A percentile compares a stretch with the other conserved stretches of the same genome.
Conservation (phyloP, 2,329 filamentous ascomycete species). For the Phaeosphaeria sp. region DNA sequence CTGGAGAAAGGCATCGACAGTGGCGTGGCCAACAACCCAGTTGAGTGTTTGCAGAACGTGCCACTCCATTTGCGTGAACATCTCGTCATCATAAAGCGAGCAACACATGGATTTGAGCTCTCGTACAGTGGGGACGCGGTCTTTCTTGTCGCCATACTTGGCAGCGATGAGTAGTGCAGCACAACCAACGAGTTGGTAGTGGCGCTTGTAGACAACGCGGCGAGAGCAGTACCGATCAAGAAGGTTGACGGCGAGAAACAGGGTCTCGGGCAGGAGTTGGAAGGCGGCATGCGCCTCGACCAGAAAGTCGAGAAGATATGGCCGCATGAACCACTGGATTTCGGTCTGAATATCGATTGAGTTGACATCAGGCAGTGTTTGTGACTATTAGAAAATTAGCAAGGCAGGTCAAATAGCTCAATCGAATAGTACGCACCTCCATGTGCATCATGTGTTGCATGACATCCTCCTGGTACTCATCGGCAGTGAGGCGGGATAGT, state of each 20-base stretch:
- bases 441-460: conserved; percentile 93
- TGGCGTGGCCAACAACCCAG: conserved; percentile 95
- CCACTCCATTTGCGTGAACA: conserved; percentile 99
- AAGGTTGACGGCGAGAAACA: conserved; percentile 95
- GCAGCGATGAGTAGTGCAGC: conserved; percentile 94
- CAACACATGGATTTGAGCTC: conserved; percentile 99
- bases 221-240: conserved; percentile 98
- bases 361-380: conserved; percentile 93
- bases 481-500: conserved; percentile 80
- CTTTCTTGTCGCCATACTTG: conserved; percentile 99
- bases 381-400: conserved; percentile 60
- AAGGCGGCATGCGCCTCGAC: conserved; percentile 97
- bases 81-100: conserved; percentile 95
- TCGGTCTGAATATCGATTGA: conserved; percentile 99
- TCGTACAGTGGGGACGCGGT: conserved; percentile 94
- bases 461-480: conserved; percentile 94
- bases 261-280: conserved; percentile 88
- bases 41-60: conserved; percentile 97
- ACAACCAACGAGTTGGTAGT: conserved; percentile 97
- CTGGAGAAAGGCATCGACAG: conserved; percentile 91
- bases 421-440: conserved; percentile 67
- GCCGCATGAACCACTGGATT: conserved; percentile 99
- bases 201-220: conserved; percentile 97
- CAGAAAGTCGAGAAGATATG: conserved; percentile 96
- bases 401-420: background rate